These are phyloP conservation scores for Monosporascus ibericus DNA, from an alignment of 2,329 filamentous ascomycete genomes.

Conservation along the genomic window DNA sequence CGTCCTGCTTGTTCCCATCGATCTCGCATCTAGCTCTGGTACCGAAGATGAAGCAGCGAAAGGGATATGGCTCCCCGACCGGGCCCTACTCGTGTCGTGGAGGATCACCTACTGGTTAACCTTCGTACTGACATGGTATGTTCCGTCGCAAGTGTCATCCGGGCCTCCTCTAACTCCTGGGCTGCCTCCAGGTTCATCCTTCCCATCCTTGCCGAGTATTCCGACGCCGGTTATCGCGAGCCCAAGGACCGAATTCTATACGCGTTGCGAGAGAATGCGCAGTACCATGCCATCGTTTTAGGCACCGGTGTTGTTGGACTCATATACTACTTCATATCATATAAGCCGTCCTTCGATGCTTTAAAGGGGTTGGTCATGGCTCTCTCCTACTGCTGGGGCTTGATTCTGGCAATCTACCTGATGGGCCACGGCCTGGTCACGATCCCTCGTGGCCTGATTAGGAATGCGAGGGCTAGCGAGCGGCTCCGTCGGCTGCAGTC, in stretches of 20 bases:
- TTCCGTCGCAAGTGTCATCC: neutral
- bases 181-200: conserved; percentile 67
- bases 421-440: conserved; percentile 97
- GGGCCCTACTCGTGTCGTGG: conserved; percentile 81
- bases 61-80: conserved; percentile 81
- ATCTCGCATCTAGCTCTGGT: conserved; percentile 79
- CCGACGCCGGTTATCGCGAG: conserved; percentile 88
- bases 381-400: conserved; percentile 86
- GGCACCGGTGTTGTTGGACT: conserved; percentile 64
- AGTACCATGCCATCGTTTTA: conserved; percentile 80
- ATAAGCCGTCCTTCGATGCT: conserved; percentile 64
- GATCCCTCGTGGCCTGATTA: conserved; percentile 75
- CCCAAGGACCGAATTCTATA: conserved; percentile 75
- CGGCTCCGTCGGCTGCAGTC: conserved; percentile 69
- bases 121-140: conserved; percentile 86
- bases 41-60: conserved; percentile 63
- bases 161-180: conserved; percentile 7
- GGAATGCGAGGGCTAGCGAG: conserved; percentile 70
- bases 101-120: conserved; percentile 96
- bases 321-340: conserved; percentile 76
- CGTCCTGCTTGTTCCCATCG: conserved; percentile 87
- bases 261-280: conserved; percentile 78
- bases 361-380: conserved; percentile 89
- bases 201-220: conserved; percentile 88
- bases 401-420: conserved; percentile 87